These are phyloP conservation scores for Paratinospora sagittata DNA, from an alignment of 164 flowering plant species.

Conservation along the genomic window DNA sequence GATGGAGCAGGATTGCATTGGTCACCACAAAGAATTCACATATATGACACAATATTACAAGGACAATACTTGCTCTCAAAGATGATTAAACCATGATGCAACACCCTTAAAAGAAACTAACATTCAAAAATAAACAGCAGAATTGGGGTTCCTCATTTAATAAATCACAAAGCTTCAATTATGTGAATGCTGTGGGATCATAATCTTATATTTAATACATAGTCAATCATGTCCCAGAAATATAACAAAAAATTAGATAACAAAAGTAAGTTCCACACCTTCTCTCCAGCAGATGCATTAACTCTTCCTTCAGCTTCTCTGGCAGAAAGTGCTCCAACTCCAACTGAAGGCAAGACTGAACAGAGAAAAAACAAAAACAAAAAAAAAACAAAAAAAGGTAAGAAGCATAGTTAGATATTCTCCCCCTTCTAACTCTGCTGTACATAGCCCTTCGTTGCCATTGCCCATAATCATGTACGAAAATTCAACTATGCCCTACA, in stretches of 20 bases:
- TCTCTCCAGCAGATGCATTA: constrained; percentile 74
- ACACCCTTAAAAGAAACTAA: too few relatives aligned
- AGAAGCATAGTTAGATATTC: not conserved
- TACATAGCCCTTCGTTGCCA: not conserved
- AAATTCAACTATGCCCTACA: too few relatives aligned
- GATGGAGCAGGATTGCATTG: not conserved
- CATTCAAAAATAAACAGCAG: not conserved
- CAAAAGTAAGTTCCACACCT: constrained; percentile 39
- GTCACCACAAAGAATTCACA: not conserved
- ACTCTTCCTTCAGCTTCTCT: constrained; percentile 95
- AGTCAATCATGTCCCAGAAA: not conserved
- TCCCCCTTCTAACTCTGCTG: too few relatives aligned
- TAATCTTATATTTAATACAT: not conserved
- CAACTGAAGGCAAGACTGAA: constrained; percentile 85
- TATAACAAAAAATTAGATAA: not conserved
- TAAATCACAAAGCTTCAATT: not conserved
- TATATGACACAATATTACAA: not conserved
- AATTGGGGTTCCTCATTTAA: not conserved
- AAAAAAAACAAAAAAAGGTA: constrained; percentile 2
- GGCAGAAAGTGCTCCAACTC: constrained; percentile 89
- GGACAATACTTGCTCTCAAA: too few relatives aligned
- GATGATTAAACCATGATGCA: too few relatives aligned
- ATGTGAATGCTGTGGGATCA: not conserved
- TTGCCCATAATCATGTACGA: not conserved
- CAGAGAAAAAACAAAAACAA: constrained; percentile 8